Percentiles rank a stretch among this genome's conserved stretches.
phyloP scores from a whole-genome alignment of 2,329 filamentous ascomycete species.

The Alternaria hordeiaustralica region DNA sequence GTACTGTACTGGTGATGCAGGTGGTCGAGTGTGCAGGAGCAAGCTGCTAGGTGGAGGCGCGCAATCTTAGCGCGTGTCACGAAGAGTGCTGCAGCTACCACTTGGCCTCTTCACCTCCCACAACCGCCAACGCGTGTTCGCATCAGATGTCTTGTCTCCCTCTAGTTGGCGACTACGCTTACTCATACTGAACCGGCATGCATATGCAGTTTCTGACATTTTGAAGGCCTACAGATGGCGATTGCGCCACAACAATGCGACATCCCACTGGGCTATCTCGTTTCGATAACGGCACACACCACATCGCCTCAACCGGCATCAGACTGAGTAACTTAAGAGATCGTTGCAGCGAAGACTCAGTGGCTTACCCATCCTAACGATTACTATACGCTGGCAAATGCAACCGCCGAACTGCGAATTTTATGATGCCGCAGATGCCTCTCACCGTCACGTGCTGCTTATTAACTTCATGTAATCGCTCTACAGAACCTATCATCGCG shows the following conservation, averaged over 20 bases:
- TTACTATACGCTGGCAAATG: neutral
- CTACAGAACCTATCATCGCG: neutral
- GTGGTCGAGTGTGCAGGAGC: neutral
- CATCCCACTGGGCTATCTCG: neutral
- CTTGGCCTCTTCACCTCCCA: neutral
- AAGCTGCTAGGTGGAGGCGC: neutral
- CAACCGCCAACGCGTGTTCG: neutral
- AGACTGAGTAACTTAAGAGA: neutral
- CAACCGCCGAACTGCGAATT: neutral
- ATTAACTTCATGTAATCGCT: neutral
- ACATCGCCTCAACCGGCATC: neutral
- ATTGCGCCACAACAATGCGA: neutral
- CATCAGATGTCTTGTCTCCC: neutral
- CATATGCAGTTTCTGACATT: neutral
- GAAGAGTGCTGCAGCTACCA: neutral
- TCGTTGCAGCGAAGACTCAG: neutral
- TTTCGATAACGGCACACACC: neutral
- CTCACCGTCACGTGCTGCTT: neutral
- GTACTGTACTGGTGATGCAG: neutral
- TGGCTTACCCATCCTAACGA: neutral
- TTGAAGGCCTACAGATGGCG: neutral
- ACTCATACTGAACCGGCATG: fast-evolving
- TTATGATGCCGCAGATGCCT: neutral
- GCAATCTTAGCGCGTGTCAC: neutral
- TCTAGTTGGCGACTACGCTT: neutral